These are phyloP conservation scores for Perkinsus marinus DNA, from an alignment of 169 alveolate species.

Conservation along the genomic window DNA sequence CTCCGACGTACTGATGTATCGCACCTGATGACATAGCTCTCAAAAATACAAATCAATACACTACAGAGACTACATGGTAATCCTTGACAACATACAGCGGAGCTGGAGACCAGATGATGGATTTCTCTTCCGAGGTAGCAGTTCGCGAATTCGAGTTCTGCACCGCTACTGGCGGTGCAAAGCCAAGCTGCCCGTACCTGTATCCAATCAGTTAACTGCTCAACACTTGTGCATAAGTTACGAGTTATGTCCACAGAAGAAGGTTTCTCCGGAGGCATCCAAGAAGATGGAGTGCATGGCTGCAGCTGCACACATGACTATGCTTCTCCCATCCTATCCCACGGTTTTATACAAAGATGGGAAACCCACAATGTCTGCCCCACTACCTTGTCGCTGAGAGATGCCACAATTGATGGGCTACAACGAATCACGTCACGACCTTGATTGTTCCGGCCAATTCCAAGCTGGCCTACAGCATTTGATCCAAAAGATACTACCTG, in stretches of 20 bases:
- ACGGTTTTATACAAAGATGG: not conserved
- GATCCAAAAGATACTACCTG: not conserved
- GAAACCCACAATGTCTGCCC: not conserved
- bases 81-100: not conserved
- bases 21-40: not conserved
- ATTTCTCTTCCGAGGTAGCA: not conserved
- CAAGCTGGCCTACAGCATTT: not conserved
- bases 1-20: not conserved
- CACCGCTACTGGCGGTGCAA: not conserved
- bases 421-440: not conserved
- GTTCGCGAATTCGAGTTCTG: not conserved
- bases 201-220: not conserved
- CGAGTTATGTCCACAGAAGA: not conserved
- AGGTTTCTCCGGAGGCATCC: not conserved
- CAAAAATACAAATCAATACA: not conserved
- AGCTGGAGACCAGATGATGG: not conserved
- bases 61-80: not conserved
- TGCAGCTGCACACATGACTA: not conserved
- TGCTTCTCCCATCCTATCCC: not conserved
- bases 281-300: not conserved
- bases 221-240: not conserved
- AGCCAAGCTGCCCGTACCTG: not conserved
- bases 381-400: not conserved
- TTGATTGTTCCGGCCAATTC: not conserved
- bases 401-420: not conserved